Base-by-base conservation (phyloP, 305 asterid species). In the Rubia peregrina region DNA sequence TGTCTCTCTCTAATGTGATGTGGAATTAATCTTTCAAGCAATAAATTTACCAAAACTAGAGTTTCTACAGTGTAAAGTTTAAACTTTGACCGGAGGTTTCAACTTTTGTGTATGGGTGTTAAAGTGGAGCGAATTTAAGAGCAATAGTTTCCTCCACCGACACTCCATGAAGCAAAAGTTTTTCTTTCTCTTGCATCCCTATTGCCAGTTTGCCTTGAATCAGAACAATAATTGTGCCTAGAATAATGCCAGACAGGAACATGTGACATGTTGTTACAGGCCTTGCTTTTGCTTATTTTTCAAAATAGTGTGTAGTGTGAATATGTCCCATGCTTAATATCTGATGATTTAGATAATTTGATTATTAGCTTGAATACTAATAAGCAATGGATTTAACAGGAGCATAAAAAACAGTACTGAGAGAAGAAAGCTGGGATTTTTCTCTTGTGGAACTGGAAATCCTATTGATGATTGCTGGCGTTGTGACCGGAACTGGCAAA, bases 381-480 rank as follows among this genome's bases (percentile, higher is more conserved):
- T 33, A 49, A 49, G 38, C 14, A 9, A 26, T 71, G 62, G 65
- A 67, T 67, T 75, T 43, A 61, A 78, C 75, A 91, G 98, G 92
- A 86, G 85, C 38, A 89, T 88, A 36, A 72, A 76, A 62, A 91
- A 89, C 80, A 88, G 91, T 83, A 91, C 95, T 0, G 90, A 89
- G 76, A 91, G 96, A 86, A 74, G 98, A 70, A 85, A 85, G 66
- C 87, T 91, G 43, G 98, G 98, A 69, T 91, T 65, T 73, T 89
- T 91, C 83, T 91, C 97, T 6, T 91, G 97, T 71, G 96, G 95
- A 61, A 89, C 91, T 10, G 96, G 96, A 12, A 91, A 91, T 78
- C 97, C 97, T 1, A 89, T 88, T 9, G 98, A 91, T 70, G 98
- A 91, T 70, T 91, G 98, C 78, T 91, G 98, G 98, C 87, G 98